Conservation (phyloP, 306 rosid species). For the Quercus berberidifolia region DNA sequence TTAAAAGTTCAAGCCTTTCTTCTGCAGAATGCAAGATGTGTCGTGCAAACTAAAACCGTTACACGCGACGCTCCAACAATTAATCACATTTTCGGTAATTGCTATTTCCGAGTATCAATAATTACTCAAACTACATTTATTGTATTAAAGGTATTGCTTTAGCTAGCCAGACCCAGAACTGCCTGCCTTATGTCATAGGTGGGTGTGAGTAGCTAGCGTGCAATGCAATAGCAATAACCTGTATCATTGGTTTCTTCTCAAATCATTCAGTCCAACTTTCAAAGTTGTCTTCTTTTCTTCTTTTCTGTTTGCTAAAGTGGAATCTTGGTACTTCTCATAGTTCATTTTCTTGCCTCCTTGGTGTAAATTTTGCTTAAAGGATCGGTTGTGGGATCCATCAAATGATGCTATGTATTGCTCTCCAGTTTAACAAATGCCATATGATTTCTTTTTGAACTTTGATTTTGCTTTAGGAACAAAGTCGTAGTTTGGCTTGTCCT, state of each 20-base stretch:
- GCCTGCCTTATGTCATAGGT: not conserved
- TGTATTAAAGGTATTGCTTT: not conserved
- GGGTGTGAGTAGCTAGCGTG: not conserved
- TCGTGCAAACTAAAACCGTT: slow-evolving; percentile 89
- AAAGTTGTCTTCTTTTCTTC: not conserved
- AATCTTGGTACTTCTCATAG: not conserved
- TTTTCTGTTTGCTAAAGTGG: not conserved
- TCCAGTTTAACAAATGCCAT: no score
- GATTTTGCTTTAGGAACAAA: no score
- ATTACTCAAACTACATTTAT: not conserved
- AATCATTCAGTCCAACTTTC: not conserved
- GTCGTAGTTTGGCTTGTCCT: not conserved
- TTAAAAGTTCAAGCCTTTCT: not conserved
- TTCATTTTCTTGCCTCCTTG: not conserved
- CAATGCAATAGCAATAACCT: not conserved
- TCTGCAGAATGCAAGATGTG: slow-evolving; percentile 74
- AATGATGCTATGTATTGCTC: not conserved
- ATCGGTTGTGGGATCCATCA: no score
- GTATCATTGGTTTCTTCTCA: not conserved
- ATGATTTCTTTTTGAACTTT: no score
- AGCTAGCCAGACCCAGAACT: not conserved
- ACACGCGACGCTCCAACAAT: slow-evolving; percentile 76
- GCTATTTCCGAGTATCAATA: slow-evolving; percentile 21
- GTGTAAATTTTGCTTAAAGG: not conserved
- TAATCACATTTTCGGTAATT: slow-evolving; percentile 12